Percentiles rank a stretch among this genome's conserved stretches.
These are phyloP conservation scores for Podila epigama DNA, from an alignment of 192 early-diverging fungal species.

Conservation along the genomic window DNA sequence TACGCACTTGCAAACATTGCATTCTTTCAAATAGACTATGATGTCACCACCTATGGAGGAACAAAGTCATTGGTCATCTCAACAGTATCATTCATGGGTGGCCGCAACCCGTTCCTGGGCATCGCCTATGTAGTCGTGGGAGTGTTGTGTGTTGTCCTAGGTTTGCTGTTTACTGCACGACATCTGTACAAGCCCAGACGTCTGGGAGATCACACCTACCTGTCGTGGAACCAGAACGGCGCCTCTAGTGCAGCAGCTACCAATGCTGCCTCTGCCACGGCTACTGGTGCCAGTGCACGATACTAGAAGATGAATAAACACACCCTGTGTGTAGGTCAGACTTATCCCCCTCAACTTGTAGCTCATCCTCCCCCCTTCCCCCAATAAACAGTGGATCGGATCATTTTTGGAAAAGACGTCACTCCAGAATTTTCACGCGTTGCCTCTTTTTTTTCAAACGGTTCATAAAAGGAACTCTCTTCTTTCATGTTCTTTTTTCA, in stretches of 20 bases:
- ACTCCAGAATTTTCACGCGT: too few relatives aligned
- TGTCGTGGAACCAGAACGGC: slow-evolving; percentile 87
- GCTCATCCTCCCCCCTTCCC: slow-evolving; percentile 8
- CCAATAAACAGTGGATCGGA: slow-evolving; percentile 16
- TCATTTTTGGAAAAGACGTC: too few relatives aligned
- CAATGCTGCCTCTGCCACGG: slow-evolving; percentile 19
- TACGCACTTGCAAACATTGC: too few relatives aligned
- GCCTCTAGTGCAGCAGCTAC: slow-evolving; percentile 22
- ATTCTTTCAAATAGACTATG: slow-evolving; percentile 69
- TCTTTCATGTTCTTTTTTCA: slow-evolving; percentile 4
- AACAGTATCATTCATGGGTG: slow-evolving; percentile 93
- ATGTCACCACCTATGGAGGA: slow-evolving; percentile 87
- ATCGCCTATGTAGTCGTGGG: slow-evolving; percentile 95
- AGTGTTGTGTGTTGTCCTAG: slow-evolving; percentile 87
- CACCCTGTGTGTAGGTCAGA: too few relatives aligned
- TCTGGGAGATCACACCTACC: slow-evolving; percentile 94
- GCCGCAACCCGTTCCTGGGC: slow-evolving; percentile 97
- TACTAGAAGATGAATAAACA: slow-evolving; percentile 9
- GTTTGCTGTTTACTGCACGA: slow-evolving; percentile 85
- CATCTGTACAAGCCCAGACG: slow-evolving; percentile 96
- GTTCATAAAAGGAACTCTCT: too few relatives aligned
- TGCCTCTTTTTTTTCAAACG: slow-evolving; percentile 9
- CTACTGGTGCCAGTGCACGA: slow-evolving; percentile 28
- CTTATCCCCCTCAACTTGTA: too few relatives aligned
- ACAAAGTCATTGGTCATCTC: slow-evolving; percentile 96